Conservation (phyloP, 495 filamentous ascomycete species). For the Neurospora sp. region DNA sequence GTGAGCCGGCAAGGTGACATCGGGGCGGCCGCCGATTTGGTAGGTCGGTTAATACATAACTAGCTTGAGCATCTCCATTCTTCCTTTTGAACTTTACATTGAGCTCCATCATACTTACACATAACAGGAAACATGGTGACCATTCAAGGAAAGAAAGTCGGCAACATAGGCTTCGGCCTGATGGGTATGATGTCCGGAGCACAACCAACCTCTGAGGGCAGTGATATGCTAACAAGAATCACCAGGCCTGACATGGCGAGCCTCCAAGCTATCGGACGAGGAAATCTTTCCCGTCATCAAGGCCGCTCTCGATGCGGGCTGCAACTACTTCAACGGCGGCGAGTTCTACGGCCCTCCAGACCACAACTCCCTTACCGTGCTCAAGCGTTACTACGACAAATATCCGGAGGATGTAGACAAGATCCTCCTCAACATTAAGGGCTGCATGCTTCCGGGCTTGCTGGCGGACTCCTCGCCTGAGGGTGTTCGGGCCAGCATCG, state of each 20-base stretch:
- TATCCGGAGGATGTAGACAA: conserved; percentile 61
- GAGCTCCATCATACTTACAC: neutral
- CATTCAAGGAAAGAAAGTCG: conserved; percentile 43
- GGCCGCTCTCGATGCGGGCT: conserved; percentile 55
- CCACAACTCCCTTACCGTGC: conserved; percentile 55
- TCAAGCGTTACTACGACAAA: conserved; percentile 55
- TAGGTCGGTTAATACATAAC: neutral
- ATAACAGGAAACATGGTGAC: neutral
- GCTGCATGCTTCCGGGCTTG: conserved; percentile 33
- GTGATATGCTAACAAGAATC: neutral
- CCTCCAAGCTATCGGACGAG: conserved; percentile 40
- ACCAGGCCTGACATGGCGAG: conserved; percentile 67
- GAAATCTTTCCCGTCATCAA: conserved; percentile 58
- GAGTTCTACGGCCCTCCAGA: conserved; percentile 71
- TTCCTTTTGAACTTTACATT: neutral
- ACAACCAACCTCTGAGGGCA: neutral
- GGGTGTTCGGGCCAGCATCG: conserved; percentile 57
- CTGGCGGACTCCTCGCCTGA: conserved; percentile 46
- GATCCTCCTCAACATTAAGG: conserved; percentile 57
- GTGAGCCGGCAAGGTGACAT: neutral
- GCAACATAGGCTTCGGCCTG: conserved; percentile 47
- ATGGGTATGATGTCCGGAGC: conserved; percentile 32
- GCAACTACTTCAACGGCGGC: conserved; percentile 72
- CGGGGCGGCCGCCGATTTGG: neutral
- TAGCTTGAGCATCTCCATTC: neutral